Percentiles rank a stretch among this genome's conserved stretches.
Conservation (phyloP, 192 early-diverging fungal species). For the Coemansia guatemalensis region DNA sequence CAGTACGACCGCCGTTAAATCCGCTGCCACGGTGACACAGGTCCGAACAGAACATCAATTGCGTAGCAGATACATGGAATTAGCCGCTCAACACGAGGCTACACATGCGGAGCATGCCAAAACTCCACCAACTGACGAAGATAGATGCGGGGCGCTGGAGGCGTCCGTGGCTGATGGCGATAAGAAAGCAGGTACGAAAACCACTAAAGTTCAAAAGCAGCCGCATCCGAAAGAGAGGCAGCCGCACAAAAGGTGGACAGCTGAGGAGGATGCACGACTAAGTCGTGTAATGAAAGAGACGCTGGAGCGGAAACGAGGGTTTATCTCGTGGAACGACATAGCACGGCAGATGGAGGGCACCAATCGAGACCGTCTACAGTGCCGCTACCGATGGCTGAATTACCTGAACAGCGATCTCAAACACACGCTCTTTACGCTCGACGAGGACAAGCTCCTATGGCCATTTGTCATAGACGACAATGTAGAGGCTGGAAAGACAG, state of each 20-base stretch:
- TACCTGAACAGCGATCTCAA: slow-evolving; percentile 16
- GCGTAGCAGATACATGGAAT: neutral
- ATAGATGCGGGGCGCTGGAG: neutral
- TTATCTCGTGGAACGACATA: slow-evolving; percentile 21
- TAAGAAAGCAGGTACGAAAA: neutral
- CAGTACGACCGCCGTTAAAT: neutral
- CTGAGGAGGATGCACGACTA: slow-evolving; percentile 22
- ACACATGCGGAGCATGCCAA: neutral
- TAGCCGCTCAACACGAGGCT: neutral
- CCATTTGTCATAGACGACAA: slow-evolving; percentile 16
- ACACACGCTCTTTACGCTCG: slow-evolving; percentile 20
- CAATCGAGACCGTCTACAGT: slow-evolving; percentile 9
- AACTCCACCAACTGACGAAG: neutral
- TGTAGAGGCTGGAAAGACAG: neutral
- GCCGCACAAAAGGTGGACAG: slow-evolving; percentile 13
- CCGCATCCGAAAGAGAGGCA: neutral
- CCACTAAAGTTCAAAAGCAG: neutral
- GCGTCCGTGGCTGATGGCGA: neutral
- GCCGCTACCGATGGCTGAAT: slow-evolving; percentile 10
- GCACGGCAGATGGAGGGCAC: slow-evolving; percentile 6
- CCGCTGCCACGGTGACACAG: neutral
- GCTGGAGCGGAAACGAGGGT: slow-evolving; percentile 2
- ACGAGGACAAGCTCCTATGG: slow-evolving; percentile 27
- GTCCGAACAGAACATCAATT: neutral
- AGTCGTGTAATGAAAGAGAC: slow-evolving; percentile 5